Evolutionary conservation across 371 early-diverging fungal species (phyloP).

Genomic region (Mucor circinelloides): DNA sequence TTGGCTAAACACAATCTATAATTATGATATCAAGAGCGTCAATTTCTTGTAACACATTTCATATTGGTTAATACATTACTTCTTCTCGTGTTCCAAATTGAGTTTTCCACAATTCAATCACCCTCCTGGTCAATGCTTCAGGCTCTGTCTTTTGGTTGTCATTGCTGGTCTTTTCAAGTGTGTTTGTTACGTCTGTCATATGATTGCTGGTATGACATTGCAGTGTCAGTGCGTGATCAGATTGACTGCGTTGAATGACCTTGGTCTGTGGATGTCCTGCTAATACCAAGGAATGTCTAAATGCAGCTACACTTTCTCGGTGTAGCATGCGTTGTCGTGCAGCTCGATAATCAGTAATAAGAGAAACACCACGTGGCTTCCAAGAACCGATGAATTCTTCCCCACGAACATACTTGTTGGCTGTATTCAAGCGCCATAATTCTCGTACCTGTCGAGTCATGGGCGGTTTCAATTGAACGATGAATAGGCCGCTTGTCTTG

Average conservation of each 20-base stretch:
- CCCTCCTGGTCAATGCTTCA: conserved; percentile 29
- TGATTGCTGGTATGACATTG: neutral
- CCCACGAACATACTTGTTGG: conserved; percentile 83
- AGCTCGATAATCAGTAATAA: conserved; percentile 63
- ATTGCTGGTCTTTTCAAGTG: neutral
- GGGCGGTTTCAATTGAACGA: conserved; percentile 59
- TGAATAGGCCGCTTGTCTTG: conserved; percentile 55
- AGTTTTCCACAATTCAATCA: conserved; percentile 46
- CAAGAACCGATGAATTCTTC: conserved; percentile 79
- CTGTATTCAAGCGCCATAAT: conserved; percentile 75
- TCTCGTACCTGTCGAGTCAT: conserved; percentile 58
- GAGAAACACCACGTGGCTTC: conserved; percentile 75
- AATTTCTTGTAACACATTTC: neutral
- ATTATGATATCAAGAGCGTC: neutral
- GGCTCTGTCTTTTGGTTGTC: conserved; percentile 3
- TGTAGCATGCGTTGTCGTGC: conserved; percentile 33
- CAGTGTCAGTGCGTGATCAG: neutral
- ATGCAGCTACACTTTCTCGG: conserved; percentile 55
- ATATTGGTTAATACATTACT: conserved; percentile 23
- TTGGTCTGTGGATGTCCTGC: conserved; percentile 27
- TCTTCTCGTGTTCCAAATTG: conserved; percentile 47
- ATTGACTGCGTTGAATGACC: conserved; percentile 15
- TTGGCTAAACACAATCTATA: conserved; percentile 29
- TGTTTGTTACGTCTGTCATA: neutral
- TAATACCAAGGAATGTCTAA: conserved; percentile 41